Evolutionary conservation across 495 filamentous ascomycete genomes (phyloP).

Genomic region (Penicillium canescens): DNA sequence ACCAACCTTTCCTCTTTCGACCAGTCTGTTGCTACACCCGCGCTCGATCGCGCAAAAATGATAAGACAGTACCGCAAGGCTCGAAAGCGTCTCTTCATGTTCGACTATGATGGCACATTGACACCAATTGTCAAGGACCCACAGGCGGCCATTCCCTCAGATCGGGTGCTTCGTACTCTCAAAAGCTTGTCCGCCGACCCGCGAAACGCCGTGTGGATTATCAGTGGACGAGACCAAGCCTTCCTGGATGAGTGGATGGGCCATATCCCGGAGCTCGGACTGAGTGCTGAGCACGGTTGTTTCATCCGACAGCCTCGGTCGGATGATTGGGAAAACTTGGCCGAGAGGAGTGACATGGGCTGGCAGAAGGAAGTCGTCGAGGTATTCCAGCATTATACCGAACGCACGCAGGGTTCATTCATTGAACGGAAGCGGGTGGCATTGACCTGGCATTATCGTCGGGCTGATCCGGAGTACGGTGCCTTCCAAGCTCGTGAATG

Average conservation of each 20-base stretch:
- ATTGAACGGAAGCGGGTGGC: slow-evolving; percentile 91
- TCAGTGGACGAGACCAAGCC: slow-evolving; percentile 86
- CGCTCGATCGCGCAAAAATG: slow-evolving; percentile 70
- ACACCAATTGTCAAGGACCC: slow-evolving; percentile 93
- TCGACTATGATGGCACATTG: slow-evolving; percentile 98
- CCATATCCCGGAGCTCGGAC: slow-evolving; percentile 77
- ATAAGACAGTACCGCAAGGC: slow-evolving; percentile 70
- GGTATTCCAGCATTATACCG: slow-evolving; percentile 81
- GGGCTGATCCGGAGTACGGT: slow-evolving; percentile 81
- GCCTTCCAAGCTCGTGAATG: slow-evolving; percentile 73
- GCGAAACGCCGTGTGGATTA: slow-evolving; percentile 93
- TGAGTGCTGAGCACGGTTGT: slow-evolving; percentile 94
- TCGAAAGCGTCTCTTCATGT: slow-evolving; percentile 84
- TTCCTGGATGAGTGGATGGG: slow-evolving; percentile 88
- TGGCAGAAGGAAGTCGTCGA: slow-evolving; percentile 84
- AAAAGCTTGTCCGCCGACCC: slow-evolving; percentile 76
- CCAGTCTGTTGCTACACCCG: slow-evolving; percentile 73
- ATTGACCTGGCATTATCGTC: slow-evolving; percentile 95
- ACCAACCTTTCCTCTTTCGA: slow-evolving; percentile 75
- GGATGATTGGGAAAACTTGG: slow-evolving; percentile 81
- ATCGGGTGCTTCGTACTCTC: slow-evolving; percentile 75
- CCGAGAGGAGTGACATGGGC: slow-evolving; percentile 78
- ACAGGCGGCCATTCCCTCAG: slow-evolving; percentile 79
- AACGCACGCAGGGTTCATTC: slow-evolving; percentile 82
- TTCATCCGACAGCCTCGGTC: slow-evolving; percentile 78